phyloP scores from a whole-genome alignment of 441 rosid genomes.

The Erysimum cheiri region DNA sequence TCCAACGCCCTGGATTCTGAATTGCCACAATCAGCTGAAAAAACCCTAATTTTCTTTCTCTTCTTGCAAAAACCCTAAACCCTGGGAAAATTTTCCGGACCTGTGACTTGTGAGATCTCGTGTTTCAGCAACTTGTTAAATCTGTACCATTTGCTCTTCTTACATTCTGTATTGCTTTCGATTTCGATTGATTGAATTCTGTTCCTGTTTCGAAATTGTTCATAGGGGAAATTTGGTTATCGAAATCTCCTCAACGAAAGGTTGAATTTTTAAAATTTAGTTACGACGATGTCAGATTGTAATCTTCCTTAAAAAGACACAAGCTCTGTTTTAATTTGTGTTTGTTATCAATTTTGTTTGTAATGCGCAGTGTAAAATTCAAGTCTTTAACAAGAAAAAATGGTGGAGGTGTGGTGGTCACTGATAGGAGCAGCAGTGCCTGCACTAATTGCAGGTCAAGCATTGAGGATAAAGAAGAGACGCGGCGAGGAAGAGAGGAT shows the following conservation, averaged over 20 bases:
- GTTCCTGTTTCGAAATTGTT: slow-evolving; percentile 3
- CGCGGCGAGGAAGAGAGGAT: slow-evolving; percentile 60
- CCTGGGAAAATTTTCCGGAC: slow-evolving; percentile 1
- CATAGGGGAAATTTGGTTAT: neutral
- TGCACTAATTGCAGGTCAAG: slow-evolving; percentile 60
- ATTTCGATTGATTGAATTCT: slow-evolving; percentile 11
- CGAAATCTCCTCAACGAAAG: slow-evolving; percentile 6
- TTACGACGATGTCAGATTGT: neutral
- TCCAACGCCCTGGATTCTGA: neutral
- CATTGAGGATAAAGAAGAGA: slow-evolving; percentile 54
- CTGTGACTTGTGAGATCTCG: slow-evolving; percentile 3
- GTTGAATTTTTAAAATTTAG: neutral
- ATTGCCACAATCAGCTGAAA: slow-evolving; percentile 10
- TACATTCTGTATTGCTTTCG: neutral
- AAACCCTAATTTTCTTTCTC: slow-evolving; percentile 1
- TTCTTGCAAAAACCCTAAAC: slow-evolving; percentile 43
- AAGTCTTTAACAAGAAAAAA: slow-evolving; percentile 28
- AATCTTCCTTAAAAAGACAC: neutral
- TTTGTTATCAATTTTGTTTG: neutral
- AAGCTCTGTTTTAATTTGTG: slow-evolving; percentile 1
- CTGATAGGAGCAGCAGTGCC: slow-evolving; percentile 63
- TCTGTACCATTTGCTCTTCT: slow-evolving; percentile 9
- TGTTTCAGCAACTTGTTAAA: slow-evolving; percentile 20
- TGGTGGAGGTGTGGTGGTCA: slow-evolving; percentile 72
- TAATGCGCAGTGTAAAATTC: slow-evolving; percentile 32